Evolutionary conservation across 768 basidiomycete species (phyloP).

Genomic region (Nidula microcarpa): DNA sequence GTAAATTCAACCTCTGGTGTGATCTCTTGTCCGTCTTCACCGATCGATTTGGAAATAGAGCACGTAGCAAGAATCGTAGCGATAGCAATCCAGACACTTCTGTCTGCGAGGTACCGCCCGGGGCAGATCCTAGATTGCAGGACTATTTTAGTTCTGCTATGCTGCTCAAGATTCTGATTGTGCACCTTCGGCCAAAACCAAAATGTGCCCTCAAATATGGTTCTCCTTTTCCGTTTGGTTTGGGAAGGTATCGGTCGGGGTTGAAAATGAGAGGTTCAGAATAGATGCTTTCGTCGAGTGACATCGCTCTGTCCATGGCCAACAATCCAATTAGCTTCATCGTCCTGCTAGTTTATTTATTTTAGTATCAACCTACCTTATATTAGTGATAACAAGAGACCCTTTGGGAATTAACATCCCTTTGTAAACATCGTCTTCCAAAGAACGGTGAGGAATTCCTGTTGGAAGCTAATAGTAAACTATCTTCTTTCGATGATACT

Average conservation of each 20-base stretch:
- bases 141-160: background rate
- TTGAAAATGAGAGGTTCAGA: conserved; percentile 17
- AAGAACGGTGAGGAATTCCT: conserved; percentile 21
- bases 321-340: no score
- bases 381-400: conserved; percentile 21
- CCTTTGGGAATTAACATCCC: conserved; percentile 34
- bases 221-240: conserved; percentile 13
- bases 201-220: conserved; percentile 16
- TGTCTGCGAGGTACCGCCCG: conserved; percentile 39
- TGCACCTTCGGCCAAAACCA: conserved; percentile 24
- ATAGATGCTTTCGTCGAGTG: conserved; percentile 18
- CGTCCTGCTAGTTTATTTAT: background rate
- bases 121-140: conserved; percentile 24
- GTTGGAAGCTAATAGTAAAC: conserved; percentile 12
- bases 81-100: conserved; percentile 28
- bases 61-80: conserved; percentile 24
- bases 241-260: conserved; percentile 19
- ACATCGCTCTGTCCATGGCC: conserved; percentile 15
- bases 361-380: conserved; percentile 7
- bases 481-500: conserved; percentile 6
- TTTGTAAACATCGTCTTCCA: conserved; percentile 22
- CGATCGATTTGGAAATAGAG: conserved; percentile 14
- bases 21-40: conserved; percentile 13
- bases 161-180: background rate
- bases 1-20: conserved; percentile 26